A percentile compares a stretch with the other conserved stretches of the same genome.
phyloP scores from a whole-genome alignment of 2,329 filamentous ascomycete genomes.

The Venturia effusa region DNA sequence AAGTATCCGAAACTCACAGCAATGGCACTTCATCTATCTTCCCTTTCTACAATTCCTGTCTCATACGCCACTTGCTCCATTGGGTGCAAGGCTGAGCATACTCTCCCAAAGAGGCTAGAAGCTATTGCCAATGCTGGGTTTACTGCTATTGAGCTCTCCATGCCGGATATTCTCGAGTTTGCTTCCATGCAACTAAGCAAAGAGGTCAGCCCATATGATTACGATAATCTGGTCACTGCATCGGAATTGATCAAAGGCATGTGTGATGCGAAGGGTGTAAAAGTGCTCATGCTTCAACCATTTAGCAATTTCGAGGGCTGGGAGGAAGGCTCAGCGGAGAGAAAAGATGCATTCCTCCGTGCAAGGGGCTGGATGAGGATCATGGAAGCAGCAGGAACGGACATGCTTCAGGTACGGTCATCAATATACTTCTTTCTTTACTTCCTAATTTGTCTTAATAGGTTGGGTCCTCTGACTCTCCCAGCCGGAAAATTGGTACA shows the following conservation, averaged over 20 bases:
- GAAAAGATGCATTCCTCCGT: constrained; percentile 51
- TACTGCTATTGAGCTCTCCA: constrained; percentile 59
- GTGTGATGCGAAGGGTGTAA: constrained; percentile 43
- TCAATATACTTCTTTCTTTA: background rate
- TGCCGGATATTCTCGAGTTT: constrained; percentile 60
- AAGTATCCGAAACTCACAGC: constrained; percentile 1
- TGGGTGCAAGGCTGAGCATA: constrained; percentile 35
- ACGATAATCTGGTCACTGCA: constrained; percentile 44
- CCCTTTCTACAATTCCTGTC: constrained; percentile 33
- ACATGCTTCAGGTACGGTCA: constrained; percentile 53
- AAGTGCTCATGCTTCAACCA: constrained; percentile 62
- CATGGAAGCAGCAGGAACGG: constrained; percentile 58
- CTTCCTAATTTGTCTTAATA: constrained; percentile 17
- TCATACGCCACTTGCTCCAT: constrained; percentile 49
- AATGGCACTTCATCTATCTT: constrained; percentile 26
- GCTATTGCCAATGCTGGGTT: constrained; percentile 57
- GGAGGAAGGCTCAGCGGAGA: constrained; percentile 45
- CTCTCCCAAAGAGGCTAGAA: constrained; percentile 48
- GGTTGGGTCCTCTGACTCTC: constrained; percentile 54
- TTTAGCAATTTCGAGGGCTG: constrained; percentile 72
- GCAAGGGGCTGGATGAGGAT: constrained; percentile 58
- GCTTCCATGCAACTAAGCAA: constrained; percentile 41
- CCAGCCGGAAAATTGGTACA: constrained; percentile 40
- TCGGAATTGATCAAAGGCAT: constrained; percentile 44
- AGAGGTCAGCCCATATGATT: constrained; percentile 47